Percentiles rank a stretch among this genome's conserved stretches.
phyloP scores from a whole-genome alignment of 2,329 filamentous ascomycete genomes.

The Aaosphaeria arxii region DNA sequence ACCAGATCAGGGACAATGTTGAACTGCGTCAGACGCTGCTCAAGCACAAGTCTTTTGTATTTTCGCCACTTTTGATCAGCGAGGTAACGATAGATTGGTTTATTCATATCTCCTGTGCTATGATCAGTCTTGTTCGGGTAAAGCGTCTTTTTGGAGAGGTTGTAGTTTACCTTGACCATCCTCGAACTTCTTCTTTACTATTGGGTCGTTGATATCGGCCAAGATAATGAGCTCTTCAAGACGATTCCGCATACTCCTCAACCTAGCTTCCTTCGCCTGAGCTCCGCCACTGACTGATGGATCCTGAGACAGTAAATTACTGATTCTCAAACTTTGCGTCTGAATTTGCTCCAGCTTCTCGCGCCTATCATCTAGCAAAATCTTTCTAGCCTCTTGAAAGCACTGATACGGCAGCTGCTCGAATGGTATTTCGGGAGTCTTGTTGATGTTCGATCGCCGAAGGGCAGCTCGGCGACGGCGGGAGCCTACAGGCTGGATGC shows the following conservation, averaged over 20 bases:
- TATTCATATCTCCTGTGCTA: conserved; percentile 82
- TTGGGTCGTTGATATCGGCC: conserved; percentile 91
- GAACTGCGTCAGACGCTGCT: conserved; percentile 85
- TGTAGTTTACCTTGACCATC: conserved; percentile 72
- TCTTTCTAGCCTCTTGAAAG: conserved; percentile 90
- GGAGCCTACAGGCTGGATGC: conserved; percentile 72
- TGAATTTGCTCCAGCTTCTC: conserved; percentile 76
- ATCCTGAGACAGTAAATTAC: conserved; percentile 58
- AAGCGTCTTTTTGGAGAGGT: neutral
- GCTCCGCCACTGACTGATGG: conserved; percentile 62
- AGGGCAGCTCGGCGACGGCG: conserved; percentile 67
- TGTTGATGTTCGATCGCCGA: conserved; percentile 42
- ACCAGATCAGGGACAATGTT: conserved; percentile 85
- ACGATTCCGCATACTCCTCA: conserved; percentile 68
- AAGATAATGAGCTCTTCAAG: conserved; percentile 80
- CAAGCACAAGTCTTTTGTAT: conserved; percentile 74
- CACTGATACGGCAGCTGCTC: conserved; percentile 95
- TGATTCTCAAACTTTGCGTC: conserved; percentile 65
- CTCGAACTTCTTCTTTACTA: conserved; percentile 91
- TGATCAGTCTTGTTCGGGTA: conserved; percentile 3
- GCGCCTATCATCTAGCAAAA: conserved; percentile 74
- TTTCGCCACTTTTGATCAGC: conserved; percentile 84
- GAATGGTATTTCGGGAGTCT: conserved; percentile 70
- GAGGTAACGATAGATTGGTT: conserved; percentile 91
- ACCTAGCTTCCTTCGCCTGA: conserved; percentile 60